Conservation (phyloP, 2,329 filamentous ascomycete genomes). For the Cytospora paraplurivora region DNA sequence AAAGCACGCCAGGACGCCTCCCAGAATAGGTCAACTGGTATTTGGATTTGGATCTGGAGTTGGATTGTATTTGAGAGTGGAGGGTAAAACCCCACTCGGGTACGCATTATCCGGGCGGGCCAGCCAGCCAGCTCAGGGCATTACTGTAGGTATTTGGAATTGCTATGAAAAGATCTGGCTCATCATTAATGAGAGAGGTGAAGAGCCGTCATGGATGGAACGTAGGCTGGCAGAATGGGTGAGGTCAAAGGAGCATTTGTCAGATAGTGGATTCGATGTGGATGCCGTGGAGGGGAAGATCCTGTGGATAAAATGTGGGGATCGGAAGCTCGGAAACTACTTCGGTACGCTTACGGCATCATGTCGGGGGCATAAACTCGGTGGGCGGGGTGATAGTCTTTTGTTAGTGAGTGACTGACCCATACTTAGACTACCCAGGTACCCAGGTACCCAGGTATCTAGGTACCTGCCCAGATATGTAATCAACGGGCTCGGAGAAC, state of each 20-base stretch:
- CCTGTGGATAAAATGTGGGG: too few species aligned
- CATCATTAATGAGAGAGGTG: background rate
- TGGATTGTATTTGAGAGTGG: too few species aligned
- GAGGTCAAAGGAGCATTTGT: conserved; percentile 7
- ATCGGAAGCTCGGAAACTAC: background rate
- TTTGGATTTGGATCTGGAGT: too few species aligned
- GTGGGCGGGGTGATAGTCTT: too few species aligned
- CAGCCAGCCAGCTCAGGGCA: background rate
- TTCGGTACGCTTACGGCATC: background rate
- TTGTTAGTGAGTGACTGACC: too few species aligned
- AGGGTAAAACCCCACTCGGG: conserved; percentile 7
- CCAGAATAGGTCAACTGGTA: too few species aligned
- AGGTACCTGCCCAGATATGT: too few species aligned
- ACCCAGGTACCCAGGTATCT: too few species aligned
- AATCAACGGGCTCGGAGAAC: too few species aligned
- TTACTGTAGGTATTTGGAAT: conserved; percentile 19
- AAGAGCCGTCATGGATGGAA: background rate
- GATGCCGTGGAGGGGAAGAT: background rate
- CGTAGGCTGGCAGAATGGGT: background rate
- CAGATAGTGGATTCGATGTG: conserved; percentile 14
- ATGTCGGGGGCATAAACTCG: background rate
- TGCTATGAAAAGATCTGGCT: background rate
- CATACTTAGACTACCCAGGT: too few species aligned
- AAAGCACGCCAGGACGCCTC: too few species aligned
- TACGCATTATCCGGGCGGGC: conserved; percentile 5